Base-by-base conservation (phyloP, 768 basidiomycete genomes). In the Mycena latifolia region DNA sequence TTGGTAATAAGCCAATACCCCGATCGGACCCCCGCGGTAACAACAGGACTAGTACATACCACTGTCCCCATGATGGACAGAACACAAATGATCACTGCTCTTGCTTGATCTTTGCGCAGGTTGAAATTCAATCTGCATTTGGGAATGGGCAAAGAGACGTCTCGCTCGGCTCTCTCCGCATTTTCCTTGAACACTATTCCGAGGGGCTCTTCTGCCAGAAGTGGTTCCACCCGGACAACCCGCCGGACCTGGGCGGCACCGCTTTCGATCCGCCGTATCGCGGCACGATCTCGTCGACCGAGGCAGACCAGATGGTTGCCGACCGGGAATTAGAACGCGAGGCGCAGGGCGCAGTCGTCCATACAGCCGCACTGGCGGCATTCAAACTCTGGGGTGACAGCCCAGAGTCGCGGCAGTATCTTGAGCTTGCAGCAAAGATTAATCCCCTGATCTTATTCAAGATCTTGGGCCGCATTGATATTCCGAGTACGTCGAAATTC, bases 391-490 rank as follows among this genome's bases (percentile, higher is more conserved):
- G 46, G 57, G 57, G 33, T 4, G 46, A 50, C 57, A 37, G 46
- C 24, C 45, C 57, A 2, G 33, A 59, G 33, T 48, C 47, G 17
- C 57, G 35, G 2, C 57, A 59, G 28, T 59, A 59, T 50, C 46
- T 59, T 14, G 57, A 50, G 57, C 57, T 50, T 0, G 57, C 31
- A 1, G 31, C 35, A 7, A 31, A 31, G 4, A 39, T 59, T 15
- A 50, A 59, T 24, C 57, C 57, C 0, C 46, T 59, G 24, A 59
- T 59, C 28, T 37, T 59, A 17, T 59, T 59, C 33, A 59, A 59
- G 46, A 59, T 59, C 24, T 47, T 59, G 29, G 57, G 57, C 15
- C 46, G 31, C 1, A 59, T 59, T 31, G 22, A 22, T 12, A 50
- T 50, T 9, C 57, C 57, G 8, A 59, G 57, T 50, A 9, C 24